Evolutionary conservation across 805 yeast species (phyloP), one percentile per base, ranked within the genome.

Genomic region (Myxozyma kluyveri): DNA sequence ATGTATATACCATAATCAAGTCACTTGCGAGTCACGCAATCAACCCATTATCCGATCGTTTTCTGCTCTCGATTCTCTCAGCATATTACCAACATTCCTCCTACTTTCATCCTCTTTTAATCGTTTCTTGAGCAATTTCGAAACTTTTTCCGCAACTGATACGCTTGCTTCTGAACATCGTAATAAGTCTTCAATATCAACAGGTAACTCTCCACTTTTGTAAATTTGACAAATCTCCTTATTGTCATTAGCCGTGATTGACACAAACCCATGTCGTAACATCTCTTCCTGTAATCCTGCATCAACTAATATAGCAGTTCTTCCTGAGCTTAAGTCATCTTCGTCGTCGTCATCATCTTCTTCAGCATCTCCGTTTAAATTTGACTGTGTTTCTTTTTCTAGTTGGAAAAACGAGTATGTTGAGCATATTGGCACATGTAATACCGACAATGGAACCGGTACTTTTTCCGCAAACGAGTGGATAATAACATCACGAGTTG

Each of bases 401-500:
- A 49, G 26, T 27, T 55, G 40, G 73, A 80, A 88, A 63, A 91
- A 86, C n/a, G 88, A 84, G 70, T 86, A 90, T 0, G 96, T 84
- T 3, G 88, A 81, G 69, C 96, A 88, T 42, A 91, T 78, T 1
- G 99, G 99, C 2, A 88, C 79, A 66, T 93, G 98, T 54, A 93
- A 70, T 5, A 91, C 79, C 40, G 95, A 84, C 50, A 91, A 74
- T 27, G 91, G 84, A 0, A 88, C 88, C 0, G 96, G 96, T 41
- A 86, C 89, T 53, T 96, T 78, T 62, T 91, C 96, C 26, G 82
- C 80, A 23, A 80, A 64, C 27, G 83, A 78, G 65, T 87, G 93
- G 0, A 91, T 74, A 9, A 84, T 76, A 3, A 62, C 42, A 23
- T 56, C 50, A 17, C 60, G 42, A 33, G 38, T 23, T 18, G 32